These are phyloP conservation scores for Xylariaceae sp. DNA, from an alignment of 2,329 filamentous ascomycete genomes.

Conservation along the genomic window DNA sequence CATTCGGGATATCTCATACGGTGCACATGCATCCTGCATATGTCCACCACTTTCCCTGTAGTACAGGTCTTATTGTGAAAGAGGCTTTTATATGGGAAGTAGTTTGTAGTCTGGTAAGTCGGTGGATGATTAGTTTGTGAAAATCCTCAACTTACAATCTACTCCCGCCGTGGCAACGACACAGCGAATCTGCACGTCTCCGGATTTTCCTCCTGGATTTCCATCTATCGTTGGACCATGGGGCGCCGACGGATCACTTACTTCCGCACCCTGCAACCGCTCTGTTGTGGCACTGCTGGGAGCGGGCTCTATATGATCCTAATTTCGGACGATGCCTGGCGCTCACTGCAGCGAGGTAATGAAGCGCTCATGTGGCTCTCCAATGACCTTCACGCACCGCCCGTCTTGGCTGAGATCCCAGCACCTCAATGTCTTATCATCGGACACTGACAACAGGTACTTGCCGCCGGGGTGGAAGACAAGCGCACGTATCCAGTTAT, in stretches of 20 bases:
- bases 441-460: conserved; percentile 82
- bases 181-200: conserved; percentile 73
- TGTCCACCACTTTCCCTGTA: too few relatives aligned
- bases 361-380: conserved; percentile 81
- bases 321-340: conserved; percentile 67
- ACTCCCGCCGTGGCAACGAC: conserved; percentile 88
- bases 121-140: conserved; percentile 64
- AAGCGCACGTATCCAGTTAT: conserved; percentile 89
- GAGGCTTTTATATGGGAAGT: too few relatives aligned
- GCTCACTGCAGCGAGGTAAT: conserved; percentile 89
- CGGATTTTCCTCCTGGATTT: conserved; percentile 44
- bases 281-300: conserved; percentile 44
- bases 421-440: conserved; percentile 91
- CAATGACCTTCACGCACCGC: conserved; percentile 82
- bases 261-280: conserved; percentile 52
- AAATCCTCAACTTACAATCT: conserved; percentile 79
- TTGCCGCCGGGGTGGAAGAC: conserved; percentile 92
- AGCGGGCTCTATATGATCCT: conserved; percentile 48
- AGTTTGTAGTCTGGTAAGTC: too few relatives aligned
- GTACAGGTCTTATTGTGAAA: too few relatives aligned
- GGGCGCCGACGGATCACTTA: conserved; percentile 28
- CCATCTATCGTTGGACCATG: conserved; percentile 25
- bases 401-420: conserved; percentile 93
- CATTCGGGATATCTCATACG: too few relatives aligned
- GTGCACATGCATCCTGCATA: too few relatives aligned